Base-by-base conservation (phyloP, 2,329 filamentous ascomycete species). In the Mycosphaerella sp. region DNA sequence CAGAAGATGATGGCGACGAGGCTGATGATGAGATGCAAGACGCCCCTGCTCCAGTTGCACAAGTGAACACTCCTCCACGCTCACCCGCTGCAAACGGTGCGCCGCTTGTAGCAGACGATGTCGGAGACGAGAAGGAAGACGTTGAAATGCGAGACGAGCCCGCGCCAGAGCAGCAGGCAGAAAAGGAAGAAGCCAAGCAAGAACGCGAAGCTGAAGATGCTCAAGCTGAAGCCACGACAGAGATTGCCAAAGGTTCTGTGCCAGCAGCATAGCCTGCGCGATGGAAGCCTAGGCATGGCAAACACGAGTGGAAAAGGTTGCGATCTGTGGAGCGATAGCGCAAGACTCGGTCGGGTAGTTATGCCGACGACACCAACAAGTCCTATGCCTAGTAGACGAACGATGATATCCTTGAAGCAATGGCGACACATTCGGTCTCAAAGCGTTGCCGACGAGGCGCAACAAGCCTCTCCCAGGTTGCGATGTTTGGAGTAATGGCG, bases 11-110 rank as follows among this genome's bases (percentile, higher is more conserved):
- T 14, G 39, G 77, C 47, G 56, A 77, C 34, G 64, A 72, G 4
- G 70, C 62, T 4, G 68, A 69, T 6, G 69, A 66, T 8, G 59
- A 61, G 13, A 61, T 63, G 59, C 55, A 60, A 27, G 61, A 62
- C 44, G 52, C 53, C n/a, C 45, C 45, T 39, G 36, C 64, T 2
- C 51, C 43, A 1, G 53, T 65, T 6, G 71, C 72, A 1, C 55
- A 59, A 44, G 44, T 45, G 16, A 51, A 42, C 12, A 60, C 57
- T 6, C 54, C 59, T 27, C 54, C 57, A 1, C 50, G 49, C 9
- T 59, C 57, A n/a, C 55, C 57, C 3, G 55, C 52, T 21, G 40
- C 42, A 4, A 36, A 45, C n/a, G 50, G 16, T 14, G 44, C 39
- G 5, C 32, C 50, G 6, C 34, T 48, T 32, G 32, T 35, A n/a